Conservation (phyloP, 2,329 filamentous ascomycete genomes). For the Penicillium sumatraense region DNA sequence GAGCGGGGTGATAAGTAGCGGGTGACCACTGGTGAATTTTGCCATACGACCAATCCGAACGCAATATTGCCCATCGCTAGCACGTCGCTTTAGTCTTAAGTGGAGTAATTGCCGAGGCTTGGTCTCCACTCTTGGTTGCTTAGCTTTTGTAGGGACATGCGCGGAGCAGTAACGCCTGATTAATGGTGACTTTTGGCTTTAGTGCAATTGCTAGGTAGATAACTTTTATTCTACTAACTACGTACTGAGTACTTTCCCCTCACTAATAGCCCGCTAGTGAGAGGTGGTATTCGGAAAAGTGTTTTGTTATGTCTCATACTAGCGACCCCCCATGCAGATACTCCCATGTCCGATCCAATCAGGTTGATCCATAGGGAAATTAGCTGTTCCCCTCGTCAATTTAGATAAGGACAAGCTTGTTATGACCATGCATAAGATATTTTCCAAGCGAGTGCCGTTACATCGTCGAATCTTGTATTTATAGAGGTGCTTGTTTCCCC, state of each 20-base stretch:
- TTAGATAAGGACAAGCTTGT: conserved; percentile 7
- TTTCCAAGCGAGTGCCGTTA: conserved; percentile 1
- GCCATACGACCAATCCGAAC: neutral
- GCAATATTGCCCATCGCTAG: neutral
- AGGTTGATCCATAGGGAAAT: neutral
- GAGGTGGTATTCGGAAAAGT: neutral
- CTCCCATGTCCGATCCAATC: conserved; percentile 18
- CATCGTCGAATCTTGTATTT: conserved; percentile 16
- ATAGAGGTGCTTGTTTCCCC: conserved; percentile 11
- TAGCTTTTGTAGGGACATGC: conserved; percentile 9
- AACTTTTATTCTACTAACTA: too few species aligned
- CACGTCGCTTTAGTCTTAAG: conserved; percentile 1
- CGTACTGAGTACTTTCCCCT: neutral
- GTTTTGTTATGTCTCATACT: conserved; percentile 16
- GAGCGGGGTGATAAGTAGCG: conserved; percentile 17
- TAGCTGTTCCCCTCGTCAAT: conserved; percentile 3
- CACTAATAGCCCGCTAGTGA: neutral
- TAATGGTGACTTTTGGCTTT: neutral
- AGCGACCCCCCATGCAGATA: conserved; percentile 7
- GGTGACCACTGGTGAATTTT: too few species aligned
- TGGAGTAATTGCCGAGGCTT: conserved; percentile 5
- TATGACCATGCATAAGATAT: conserved; percentile 3
- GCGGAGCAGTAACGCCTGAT: neutral
- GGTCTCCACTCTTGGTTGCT: conserved; percentile 9
- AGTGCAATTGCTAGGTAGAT: neutral